Percentiles rank a stretch among this genome's conserved stretches.
Conservation (phyloP, 2,329 filamentous ascomycete genomes). For the Golovinomyces cichoracearum region DNA sequence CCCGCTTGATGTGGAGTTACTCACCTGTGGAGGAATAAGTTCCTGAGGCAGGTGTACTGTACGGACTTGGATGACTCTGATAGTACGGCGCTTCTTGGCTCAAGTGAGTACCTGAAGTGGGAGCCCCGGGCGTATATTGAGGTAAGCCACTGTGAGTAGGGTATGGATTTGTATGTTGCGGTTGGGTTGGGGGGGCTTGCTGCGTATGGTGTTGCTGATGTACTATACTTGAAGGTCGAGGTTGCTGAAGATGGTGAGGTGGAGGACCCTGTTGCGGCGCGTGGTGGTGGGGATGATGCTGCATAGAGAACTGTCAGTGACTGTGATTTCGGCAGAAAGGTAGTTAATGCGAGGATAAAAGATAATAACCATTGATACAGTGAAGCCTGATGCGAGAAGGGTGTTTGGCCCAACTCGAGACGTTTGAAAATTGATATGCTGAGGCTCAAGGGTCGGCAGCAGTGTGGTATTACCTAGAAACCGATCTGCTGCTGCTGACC, state of each 20-base stretch:
- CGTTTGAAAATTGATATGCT: constrained; percentile 10
- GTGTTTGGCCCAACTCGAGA: constrained; percentile 12
- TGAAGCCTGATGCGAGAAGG: constrained; percentile 11
- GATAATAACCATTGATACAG: constrained; percentile 15
- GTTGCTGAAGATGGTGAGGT: constrained; percentile 38
- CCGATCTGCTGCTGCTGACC: constrained; percentile 11
- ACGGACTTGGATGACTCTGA: constrained; percentile 53
- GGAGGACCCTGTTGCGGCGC: constrained; percentile 40
- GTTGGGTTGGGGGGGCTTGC: constrained; percentile 29
- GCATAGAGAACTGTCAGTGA: constrained; percentile 17
- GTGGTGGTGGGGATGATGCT: constrained; percentile 44
- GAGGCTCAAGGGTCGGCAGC: constrained; percentile 13
- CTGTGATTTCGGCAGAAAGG: constrained; percentile 2
- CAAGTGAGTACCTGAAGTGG: constrained; percentile 33
- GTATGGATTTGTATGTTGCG: constrained; percentile 40
- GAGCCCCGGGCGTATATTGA: constrained; percentile 41
- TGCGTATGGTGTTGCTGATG: constrained; percentile 43
- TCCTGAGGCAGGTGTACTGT: constrained; percentile 56
- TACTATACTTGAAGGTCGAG: constrained; percentile 45
- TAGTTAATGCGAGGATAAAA: constrained; percentile 5
- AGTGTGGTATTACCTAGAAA: constrained; percentile 10
- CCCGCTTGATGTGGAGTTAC: constrained; percentile 2
- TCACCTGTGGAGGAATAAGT: constrained; percentile 72
- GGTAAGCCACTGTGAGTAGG: constrained; percentile 39
- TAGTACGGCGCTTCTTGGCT: constrained; percentile 51